A percentile compares a stretch with the other conserved stretches of the same genome.
Conservation (phyloP, 2,329 filamentous ascomycete genomes). For the Colletotrichum lini region DNA sequence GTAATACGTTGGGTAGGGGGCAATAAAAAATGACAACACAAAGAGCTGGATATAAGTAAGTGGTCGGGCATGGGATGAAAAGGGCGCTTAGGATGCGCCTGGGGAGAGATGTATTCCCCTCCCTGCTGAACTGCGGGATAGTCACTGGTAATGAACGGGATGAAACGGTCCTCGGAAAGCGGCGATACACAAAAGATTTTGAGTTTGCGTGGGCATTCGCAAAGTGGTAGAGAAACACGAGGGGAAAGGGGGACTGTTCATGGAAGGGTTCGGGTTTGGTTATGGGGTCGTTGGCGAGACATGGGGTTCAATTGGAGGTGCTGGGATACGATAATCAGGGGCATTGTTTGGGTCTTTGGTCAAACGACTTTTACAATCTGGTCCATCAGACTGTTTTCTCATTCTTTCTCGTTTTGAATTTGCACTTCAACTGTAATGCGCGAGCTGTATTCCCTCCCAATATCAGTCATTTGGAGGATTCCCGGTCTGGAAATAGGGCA, state of each 20-base stretch:
- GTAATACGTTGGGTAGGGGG: too few relatives aligned
- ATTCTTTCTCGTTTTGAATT: neutral
- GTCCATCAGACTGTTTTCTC: neutral
- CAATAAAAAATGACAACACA: too few relatives aligned
- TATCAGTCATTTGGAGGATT: neutral
- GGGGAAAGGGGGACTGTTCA: neutral
- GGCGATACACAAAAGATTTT: slow-evolving; percentile 7
- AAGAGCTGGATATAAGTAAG: too few relatives aligned
- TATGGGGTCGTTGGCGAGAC: too few relatives aligned
- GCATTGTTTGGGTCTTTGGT: neutral
- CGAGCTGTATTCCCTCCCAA: too few relatives aligned
- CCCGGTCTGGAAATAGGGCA: neutral
- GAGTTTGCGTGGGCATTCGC: neutral
- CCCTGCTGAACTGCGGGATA: neutral
- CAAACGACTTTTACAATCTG: too few relatives aligned
- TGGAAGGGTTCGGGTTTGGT: neutral
- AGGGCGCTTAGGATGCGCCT: too few relatives aligned
- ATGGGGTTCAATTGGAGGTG: too few relatives aligned
- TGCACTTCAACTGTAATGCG: neutral
- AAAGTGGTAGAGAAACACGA: neutral
- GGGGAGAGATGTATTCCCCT: too few relatives aligned
- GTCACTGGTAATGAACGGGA: neutral
- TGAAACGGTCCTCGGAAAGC: neutral
- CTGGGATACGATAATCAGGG: neutral
- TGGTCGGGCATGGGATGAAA: neutral